Evolutionary conservation across 2,329 filamentous ascomycete genomes (phyloP), one percentile per base, ranked within the genome.

Genomic region (Hypoxylon sp.): DNA sequence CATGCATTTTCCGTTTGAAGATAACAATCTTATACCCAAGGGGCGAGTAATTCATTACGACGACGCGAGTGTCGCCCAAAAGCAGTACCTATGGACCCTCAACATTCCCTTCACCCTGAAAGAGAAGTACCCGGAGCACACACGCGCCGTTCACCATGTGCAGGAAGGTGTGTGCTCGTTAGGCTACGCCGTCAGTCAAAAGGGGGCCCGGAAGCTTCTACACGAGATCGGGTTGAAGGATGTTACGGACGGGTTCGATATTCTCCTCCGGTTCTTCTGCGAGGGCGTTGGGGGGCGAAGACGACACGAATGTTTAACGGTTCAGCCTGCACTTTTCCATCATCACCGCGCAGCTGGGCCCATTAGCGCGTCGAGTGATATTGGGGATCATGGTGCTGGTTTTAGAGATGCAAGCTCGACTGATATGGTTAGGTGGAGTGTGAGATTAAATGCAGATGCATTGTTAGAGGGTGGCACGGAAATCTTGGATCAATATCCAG

Each of bases 181-280:
- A 0, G 81, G 77, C 41, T 83, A 83, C 43, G 81, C 78, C 0
- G 74, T 83, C 46, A 78, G 76, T 24, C 80, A 79, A 65, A 62
- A 65, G n/a, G 79, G 79, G 0, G 81, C 81, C 1, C 72, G 76
- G 7, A 75, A 73, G 57, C 60, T 82, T 13, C 72, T 83, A 2
- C 78, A 75, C 59, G 75, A 79, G 68, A 74, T 84, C 32, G 80
- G 77, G 0, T 64, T 82, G 19, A 76, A 77, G 65, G 73, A 75
- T 10, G 65, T 82, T 19, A 77, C 72, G 3, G 72, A 72, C 13
- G 73, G 75, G 0, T 79, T 76, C 62, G 83, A 85, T 62, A 72
- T 81, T 15, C 76, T 81, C 58, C 66, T 84, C 56, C 71, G 79
- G 15, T 78, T 79, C 49, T 80, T 80, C 72, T 84, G 82, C 65